Evolutionary conservation across 2,329 filamentous ascomycete species (phyloP).

Genomic region (Beauveria varroae): DNA sequence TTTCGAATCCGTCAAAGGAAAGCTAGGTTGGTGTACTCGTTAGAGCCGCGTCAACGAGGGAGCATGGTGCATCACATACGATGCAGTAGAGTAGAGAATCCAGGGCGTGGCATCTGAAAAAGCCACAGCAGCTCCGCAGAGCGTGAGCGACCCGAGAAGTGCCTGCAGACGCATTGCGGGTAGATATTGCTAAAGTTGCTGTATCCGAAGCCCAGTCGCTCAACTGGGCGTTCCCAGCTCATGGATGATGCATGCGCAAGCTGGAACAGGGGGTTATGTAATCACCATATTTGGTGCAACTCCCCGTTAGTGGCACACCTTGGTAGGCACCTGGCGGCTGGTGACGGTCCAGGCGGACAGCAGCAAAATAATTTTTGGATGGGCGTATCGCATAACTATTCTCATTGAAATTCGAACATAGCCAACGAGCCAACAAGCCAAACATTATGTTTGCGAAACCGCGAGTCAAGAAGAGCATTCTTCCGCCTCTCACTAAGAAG

Average conservation of each 20-base stretch:
- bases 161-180: constrained; percentile 48
- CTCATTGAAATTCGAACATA: neutral
- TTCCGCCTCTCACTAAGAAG: constrained; percentile 57
- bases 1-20: constrained; percentile 24
- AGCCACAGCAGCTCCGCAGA: constrained; percentile 55
- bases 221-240: neutral
- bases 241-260: neutral
- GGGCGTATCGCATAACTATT: neutral
- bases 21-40: constrained; percentile 13
- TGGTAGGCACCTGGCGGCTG: neutral
- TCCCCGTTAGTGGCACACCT: constrained; percentile 20
- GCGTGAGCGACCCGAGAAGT: constrained; percentile 42
- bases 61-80: constrained; percentile 47
- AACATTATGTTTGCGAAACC: constrained; percentile 46
- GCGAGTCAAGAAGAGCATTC: constrained; percentile 47
- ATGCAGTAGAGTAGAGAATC: constrained; percentile 74
- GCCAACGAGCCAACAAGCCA: neutral
- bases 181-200: constrained; percentile 15
- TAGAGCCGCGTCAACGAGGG: neutral
- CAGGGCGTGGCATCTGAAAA: constrained; percentile 87
- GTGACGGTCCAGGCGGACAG: neutral
- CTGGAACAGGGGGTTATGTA: constrained; percentile 2
- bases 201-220: neutral
- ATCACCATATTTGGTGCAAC: constrained; percentile 1
- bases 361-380: constrained; percentile 9